These are phyloP conservation scores for Hanseniaspora pseudoguilliermondii DNA, from an alignment of 805 yeast species.

Conservation along the genomic window DNA sequence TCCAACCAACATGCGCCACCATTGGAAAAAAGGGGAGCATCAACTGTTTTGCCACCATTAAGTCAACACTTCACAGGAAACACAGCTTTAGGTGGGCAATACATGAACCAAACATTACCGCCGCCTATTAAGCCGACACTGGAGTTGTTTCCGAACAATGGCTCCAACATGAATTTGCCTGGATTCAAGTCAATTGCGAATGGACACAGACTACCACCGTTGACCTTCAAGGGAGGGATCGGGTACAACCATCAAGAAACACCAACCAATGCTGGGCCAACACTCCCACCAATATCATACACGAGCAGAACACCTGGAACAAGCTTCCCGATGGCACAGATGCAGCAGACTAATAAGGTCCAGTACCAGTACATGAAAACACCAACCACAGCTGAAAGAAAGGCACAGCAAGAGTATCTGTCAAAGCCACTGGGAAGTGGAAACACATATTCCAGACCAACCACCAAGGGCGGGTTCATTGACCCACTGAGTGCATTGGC, in stretches of 20 bases:
- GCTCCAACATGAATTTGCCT: neutral
- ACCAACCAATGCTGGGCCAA: neutral
- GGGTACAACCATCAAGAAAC: neutral
- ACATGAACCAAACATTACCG: neutral
- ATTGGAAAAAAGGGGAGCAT: neutral
- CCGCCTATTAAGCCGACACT: conserved; percentile 9
- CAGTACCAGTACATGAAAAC: neutral
- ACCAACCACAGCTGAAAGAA: conserved; percentile 18
- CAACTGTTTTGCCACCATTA: conserved; percentile 1
- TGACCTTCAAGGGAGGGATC: neutral
- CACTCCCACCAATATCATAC: neutral
- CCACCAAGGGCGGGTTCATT: conserved; percentile 1
- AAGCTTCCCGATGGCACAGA: neutral
- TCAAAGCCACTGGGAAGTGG: neutral
- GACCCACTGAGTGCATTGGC: conserved; percentile 30
- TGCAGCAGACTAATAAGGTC: neutral
- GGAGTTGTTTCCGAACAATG: conserved; percentile 1
- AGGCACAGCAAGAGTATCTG: neutral
- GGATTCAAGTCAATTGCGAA: neutral
- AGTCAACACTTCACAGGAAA: neutral
- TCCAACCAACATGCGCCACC: neutral
- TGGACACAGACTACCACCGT: conserved; percentile 5
- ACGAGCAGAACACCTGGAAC: neutral
- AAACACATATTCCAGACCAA: neutral
- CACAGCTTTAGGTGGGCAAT: neutral